These are phyloP conservation scores for Cutaneotrichosporon cyanovorans DNA, from an alignment of 1,284 basidiomycete species.

Conservation along the genomic window DNA sequence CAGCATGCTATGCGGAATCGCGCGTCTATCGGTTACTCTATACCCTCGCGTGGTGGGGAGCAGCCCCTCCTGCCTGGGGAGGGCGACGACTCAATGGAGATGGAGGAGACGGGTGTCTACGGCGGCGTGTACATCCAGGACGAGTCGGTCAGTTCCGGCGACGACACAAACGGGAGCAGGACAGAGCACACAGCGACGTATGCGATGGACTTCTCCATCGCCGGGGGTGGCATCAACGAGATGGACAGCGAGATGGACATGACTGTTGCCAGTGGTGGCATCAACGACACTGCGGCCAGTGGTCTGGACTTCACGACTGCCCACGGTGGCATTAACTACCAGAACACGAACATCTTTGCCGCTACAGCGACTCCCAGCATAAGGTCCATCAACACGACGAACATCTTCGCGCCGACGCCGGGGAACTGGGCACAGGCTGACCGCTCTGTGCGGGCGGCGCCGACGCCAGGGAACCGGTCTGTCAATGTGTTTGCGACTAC, in stretches of 20 bases:
- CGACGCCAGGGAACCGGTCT: neutral
- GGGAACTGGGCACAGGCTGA: neutral
- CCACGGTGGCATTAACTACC: conserved; percentile 5
- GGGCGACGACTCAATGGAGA: conserved; percentile 34
- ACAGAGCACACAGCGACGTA: conserved; percentile 7
- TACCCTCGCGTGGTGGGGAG: conserved; percentile 17
- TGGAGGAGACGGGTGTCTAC: conserved; percentile 41
- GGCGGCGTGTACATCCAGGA: conserved; percentile 34
- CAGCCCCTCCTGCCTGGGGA: conserved; percentile 23
- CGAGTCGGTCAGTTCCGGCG: conserved; percentile 22
- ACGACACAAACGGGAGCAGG: conserved; percentile 4
- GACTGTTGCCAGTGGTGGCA: conserved; percentile 3
- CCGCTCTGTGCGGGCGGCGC: neutral
- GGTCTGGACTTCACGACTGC: conserved; percentile 9
- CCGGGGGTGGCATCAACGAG: conserved; percentile 31
- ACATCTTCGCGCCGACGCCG: conserved; percentile 7
- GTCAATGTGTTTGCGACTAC: conserved; percentile 10
- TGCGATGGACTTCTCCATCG: conserved; percentile 38
- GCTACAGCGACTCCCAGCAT: neutral
- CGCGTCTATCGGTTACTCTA: conserved; percentile 40
- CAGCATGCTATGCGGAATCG: conserved; percentile 28
- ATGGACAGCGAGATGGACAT: conserved; percentile 21
- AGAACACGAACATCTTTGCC: conserved; percentile 4
- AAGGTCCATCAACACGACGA: conserved; percentile 4
- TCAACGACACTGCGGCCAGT: neutral